Evolutionary conservation across 164 flowering plant species (phyloP).

Genomic region (Echeveria elegans): DNA sequence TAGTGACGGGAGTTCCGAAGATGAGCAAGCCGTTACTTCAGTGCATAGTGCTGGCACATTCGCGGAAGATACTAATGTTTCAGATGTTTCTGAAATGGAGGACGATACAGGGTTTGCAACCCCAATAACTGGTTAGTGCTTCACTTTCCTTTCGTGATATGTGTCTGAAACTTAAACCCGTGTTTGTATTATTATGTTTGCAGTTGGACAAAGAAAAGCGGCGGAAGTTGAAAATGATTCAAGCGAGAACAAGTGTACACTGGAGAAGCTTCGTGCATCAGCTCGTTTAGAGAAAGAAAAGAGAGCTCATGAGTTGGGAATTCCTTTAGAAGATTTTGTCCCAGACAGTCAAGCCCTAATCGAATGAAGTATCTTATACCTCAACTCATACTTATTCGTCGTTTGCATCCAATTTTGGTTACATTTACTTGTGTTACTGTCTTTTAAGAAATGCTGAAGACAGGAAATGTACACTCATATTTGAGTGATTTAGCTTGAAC

Average conservation of each 20-base stretch:
- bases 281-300: background rate
- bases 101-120: background rate
- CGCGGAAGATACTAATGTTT: background rate
- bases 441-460: background rate
- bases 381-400: background rate
- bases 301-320: background rate
- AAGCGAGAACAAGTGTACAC: background rate
- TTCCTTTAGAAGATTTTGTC: background rate
- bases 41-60: background rate
- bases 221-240: background rate
- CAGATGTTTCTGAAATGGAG: background rate
- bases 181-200: too few relatives aligned
- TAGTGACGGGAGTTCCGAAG: conserved; percentile 1
- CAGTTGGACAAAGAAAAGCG: background rate
- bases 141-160: background rate
- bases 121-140: background rate
- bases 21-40: background rate
- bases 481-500: background rate
- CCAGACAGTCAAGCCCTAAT: conserved; percentile 1
- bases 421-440: background rate
- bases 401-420: background rate
- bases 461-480: background rate
- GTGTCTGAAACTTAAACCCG: too few relatives aligned
- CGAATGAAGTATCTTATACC: background rate
- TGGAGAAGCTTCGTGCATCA: background rate